Evolutionary conservation across 371 early-diverging fungal species (phyloP).

Genomic region (Mortierella sp.): DNA sequence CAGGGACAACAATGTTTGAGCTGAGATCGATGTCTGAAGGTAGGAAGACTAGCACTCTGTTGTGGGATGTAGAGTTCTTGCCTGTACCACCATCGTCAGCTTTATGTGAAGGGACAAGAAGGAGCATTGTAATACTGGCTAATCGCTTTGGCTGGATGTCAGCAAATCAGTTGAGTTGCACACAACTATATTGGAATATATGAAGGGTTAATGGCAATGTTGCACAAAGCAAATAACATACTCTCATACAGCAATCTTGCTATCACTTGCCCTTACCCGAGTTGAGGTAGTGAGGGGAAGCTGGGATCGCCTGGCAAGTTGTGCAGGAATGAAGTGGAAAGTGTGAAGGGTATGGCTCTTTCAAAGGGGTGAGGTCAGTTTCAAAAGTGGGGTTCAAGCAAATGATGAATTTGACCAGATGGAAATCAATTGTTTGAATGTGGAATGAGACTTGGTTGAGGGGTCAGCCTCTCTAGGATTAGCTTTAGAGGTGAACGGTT

Average conservation of each 20-base stretch:
- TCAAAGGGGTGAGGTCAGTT: background rate
- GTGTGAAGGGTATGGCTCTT: background rate
- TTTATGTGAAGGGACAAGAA: slow-evolving; percentile 46
- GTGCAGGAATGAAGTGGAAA: background rate
- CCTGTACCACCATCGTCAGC: slow-evolving; percentile 18
- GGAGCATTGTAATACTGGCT: slow-evolving; percentile 20
- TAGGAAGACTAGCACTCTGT: slow-evolving; percentile 39
- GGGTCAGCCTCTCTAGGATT: background rate
- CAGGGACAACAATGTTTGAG: slow-evolving; percentile 44
- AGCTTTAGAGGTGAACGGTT: background rate
- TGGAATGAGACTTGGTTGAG: background rate
- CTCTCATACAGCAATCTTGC: background rate
- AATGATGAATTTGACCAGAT: background rate
- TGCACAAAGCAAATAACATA: background rate
- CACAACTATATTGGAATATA: background rate
- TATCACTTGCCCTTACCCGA: background rate
- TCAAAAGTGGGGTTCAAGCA: background rate
- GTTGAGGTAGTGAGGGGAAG: background rate
- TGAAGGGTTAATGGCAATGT: background rate
- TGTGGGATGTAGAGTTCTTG: slow-evolving; percentile 4
- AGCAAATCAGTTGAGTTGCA: background rate
- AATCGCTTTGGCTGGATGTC: background rate
- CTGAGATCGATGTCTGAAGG: slow-evolving; percentile 47
- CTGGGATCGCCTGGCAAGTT: background rate
- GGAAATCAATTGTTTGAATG: background rate